These are phyloP conservation scores for Oryza rufipogon DNA, from an alignment of 176 grass and related monocot species.

Conservation along the genomic window DNA sequence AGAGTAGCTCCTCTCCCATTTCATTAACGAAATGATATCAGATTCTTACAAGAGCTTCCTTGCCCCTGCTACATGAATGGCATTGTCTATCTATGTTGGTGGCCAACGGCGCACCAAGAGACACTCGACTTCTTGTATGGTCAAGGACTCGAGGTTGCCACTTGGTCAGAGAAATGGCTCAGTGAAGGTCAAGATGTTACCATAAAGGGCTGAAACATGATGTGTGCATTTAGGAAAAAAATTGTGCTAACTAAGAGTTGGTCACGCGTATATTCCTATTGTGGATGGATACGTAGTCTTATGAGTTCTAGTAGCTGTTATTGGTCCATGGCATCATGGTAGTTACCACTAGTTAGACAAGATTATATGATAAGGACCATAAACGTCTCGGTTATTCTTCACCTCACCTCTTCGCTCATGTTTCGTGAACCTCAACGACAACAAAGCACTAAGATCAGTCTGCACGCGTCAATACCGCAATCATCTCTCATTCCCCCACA, in stretches of 20 bases:
- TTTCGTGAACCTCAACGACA: neutral
- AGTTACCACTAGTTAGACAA: neutral
- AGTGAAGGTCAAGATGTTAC: neutral
- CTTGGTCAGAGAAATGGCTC: neutral
- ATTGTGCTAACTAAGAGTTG: neutral
- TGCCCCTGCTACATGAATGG: no score
- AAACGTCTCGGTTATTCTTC: neutral
- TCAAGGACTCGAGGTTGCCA: neutral
- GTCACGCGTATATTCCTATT: neutral
- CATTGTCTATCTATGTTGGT: no score
- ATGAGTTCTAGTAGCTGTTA: neutral
- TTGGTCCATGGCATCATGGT: neutral
- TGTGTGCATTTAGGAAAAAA: neutral
- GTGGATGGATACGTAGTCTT: neutral
- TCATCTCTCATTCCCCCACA: no score
- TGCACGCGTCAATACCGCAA: no score
- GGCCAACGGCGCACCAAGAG: neutral
- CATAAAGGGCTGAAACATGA: neutral
- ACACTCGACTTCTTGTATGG: neutral
- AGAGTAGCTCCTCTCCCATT: no score
- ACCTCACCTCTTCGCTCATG: neutral
- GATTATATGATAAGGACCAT: neutral
- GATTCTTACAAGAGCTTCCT: no score
- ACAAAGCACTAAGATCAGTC: neutral
- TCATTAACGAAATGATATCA: no score